Percentiles rank a stretch among this genome's conserved stretches.
phyloP scores from a whole-genome alignment of 176 grass and related monocot species.

The Aegilops tauschii region DNA sequence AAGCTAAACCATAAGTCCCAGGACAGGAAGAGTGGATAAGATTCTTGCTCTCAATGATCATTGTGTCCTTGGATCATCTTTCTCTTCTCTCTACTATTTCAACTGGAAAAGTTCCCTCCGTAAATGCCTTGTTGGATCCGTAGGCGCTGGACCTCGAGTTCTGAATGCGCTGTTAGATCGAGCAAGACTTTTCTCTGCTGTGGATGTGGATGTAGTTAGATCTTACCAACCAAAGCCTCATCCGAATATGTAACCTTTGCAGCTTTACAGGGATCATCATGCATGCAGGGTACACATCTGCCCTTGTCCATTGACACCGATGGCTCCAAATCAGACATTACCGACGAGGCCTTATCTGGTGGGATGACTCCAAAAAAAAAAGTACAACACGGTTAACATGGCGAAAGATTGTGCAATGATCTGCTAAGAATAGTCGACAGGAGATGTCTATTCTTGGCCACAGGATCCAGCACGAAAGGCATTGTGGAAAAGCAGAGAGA shows the following conservation, averaged over 20 bases:
- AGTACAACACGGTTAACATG: background rate
- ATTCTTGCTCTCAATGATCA: background rate
- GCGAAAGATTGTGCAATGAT: background rate
- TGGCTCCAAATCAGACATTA: background rate
- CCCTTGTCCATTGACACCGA: background rate
- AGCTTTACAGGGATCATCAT: conserved; percentile 17
- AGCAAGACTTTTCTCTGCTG: background rate
- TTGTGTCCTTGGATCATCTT: background rate
- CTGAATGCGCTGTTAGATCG: background rate
- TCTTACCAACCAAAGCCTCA: conserved; percentile 7
- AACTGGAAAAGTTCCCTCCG: background rate
- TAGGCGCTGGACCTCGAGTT: background rate
- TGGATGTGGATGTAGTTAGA: conserved; percentile 7
- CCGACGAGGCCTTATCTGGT: background rate
- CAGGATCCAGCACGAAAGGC: background rate
- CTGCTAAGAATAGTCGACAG: background rate
- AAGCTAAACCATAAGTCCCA: background rate
- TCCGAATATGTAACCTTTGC: background rate
- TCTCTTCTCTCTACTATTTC: background rate
- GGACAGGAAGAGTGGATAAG: background rate
- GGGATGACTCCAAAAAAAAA: background rate
- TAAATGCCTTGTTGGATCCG: background rate
- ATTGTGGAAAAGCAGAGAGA: background rate
- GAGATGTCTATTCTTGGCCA: background rate
- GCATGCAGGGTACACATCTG: background rate